Evolutionary conservation across 2,329 filamentous ascomycete genomes (phyloP), one percentile per base, ranked within the genome.

Genomic region (Alternaria burnsii): DNA sequence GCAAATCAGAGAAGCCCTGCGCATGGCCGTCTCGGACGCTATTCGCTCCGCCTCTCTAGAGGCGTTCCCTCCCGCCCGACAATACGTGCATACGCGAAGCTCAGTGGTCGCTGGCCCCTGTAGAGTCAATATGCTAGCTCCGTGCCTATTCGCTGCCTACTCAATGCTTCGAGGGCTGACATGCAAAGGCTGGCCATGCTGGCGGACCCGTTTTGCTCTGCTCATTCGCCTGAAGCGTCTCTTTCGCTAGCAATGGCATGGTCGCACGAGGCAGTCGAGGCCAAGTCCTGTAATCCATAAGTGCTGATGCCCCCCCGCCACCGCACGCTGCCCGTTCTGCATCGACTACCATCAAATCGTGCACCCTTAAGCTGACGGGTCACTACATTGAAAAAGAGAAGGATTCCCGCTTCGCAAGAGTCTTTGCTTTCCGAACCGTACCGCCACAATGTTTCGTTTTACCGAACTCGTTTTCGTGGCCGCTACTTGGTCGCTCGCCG

Each of bases 401-500:
- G 55, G 60, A 55, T 40, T 30, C 47, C 57, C 47, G 40, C 42
- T 53, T 44, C 41, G 53, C 54, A 52, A 43, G 22, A 18, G 34
- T 44, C 38, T 44, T 42, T 47, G 12, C 12, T 55, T 38, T 40
- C n/a, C 14, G 16, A 16, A 38, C 22, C 38, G 53, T 18, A 18
- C 51, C 58, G 61, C 61, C 71, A 60, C 52, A 44, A 77, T 78
- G 76, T 72, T 77, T 63, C 71, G 70, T 63, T 72, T 78, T 61
- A 72, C 72, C 55, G 63, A 72, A 52, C 68, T 77, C 52, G 64
- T 76, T 41, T 69, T 68, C 56, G 59, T 78, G 58, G 71, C 73
- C 61, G 73, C 74, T 51, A 71, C 59, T 56, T 78, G 75, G 76
- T 72, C 74, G 59, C 68, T 89, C 70, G 82, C 83, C 64, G 82